These are phyloP conservation scores for Sporodiniella umbellata DNA, from an alignment of 371 early-diverging fungal species.

Conservation along the genomic window DNA sequence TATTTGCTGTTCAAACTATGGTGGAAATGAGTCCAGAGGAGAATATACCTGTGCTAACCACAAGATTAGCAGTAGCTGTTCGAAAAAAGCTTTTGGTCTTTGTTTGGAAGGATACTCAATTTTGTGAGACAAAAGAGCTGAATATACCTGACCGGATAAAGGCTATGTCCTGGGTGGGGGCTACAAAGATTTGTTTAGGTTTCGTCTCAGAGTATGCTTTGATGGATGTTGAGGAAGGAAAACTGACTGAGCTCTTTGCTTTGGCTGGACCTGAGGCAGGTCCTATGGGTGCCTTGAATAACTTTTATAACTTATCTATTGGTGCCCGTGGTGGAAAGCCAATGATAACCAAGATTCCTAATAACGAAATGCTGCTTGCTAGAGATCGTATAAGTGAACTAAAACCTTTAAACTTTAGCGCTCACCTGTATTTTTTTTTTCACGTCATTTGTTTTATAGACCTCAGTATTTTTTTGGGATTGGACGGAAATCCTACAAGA, in stretches of 20 bases:
- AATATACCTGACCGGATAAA: slow-evolving; percentile 63
- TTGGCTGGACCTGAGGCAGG: slow-evolving; percentile 36
- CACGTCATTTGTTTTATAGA: slow-evolving; percentile 36
- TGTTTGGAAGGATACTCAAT: slow-evolving; percentile 80
- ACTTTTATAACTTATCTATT: slow-evolving; percentile 53
- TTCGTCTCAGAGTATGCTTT: slow-evolving; percentile 65
- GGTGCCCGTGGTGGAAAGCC: slow-evolving; percentile 64
- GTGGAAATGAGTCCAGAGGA: slow-evolving; percentile 60
- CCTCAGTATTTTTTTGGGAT: slow-evolving; percentile 66
- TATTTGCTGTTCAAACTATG: slow-evolving; percentile 72
- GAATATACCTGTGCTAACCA: slow-evolving; percentile 69
- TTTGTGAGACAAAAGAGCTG: slow-evolving; percentile 61
- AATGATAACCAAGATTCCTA: slow-evolving; percentile 65
- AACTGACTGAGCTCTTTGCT: slow-evolving; percentile 50
- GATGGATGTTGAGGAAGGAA: slow-evolving; percentile 62
- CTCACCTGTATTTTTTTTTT: too few relatives aligned
- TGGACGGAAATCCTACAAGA: slow-evolving; percentile 65
- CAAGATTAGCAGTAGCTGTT: slow-evolving; percentile 75
- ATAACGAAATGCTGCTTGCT: slow-evolving; percentile 71
- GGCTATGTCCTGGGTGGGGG: slow-evolving; percentile 69
- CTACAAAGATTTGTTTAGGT: slow-evolving; percentile 64
- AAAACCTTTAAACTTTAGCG: neutral
- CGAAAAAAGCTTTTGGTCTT: slow-evolving; percentile 67
- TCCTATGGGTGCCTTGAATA: slow-evolving; percentile 45
- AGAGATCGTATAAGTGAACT: slow-evolving; percentile 57